These are phyloP conservation scores for Diaporthe helianthi DNA, from an alignment of 2,329 filamentous ascomycete species.

Conservation along the genomic window DNA sequence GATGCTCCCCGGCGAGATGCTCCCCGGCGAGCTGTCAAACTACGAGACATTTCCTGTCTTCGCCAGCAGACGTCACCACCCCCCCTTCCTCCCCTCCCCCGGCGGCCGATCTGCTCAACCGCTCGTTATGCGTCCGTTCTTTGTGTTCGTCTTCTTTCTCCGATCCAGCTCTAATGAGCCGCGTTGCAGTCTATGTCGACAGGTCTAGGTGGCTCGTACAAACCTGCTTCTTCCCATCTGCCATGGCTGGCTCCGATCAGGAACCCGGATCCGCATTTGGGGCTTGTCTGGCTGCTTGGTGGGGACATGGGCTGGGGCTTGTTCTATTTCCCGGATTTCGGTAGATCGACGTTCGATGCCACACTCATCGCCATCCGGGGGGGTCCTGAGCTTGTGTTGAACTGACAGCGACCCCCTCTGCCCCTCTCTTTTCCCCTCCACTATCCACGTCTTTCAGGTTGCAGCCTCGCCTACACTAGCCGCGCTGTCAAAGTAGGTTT, in stretches of 20 bases:
- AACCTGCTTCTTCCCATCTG: neutral
- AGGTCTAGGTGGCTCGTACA: slow-evolving; percentile 1
- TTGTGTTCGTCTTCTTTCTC: slow-evolving; percentile 1
- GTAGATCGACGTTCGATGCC: slow-evolving; percentile 22
- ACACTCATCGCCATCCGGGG: slow-evolving; percentile 16
- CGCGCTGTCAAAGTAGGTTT: slow-evolving; percentile 6
- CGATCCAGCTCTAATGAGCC: slow-evolving; percentile 8
- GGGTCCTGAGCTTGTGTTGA: slow-evolving; percentile 13
- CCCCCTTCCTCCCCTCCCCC: neutral
- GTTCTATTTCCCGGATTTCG: slow-evolving; percentile 23
- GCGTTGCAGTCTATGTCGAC: slow-evolving; percentile 21
- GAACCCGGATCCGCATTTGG: neutral
- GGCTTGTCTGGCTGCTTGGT: slow-evolving; percentile 9
- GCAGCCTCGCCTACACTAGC: slow-evolving; percentile 8
- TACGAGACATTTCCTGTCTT: neutral
- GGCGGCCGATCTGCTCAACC: neutral
- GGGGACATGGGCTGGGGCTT: slow-evolving; percentile 2
- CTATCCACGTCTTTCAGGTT: neutral
- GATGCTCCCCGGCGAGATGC: neutral
- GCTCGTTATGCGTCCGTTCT: neutral
- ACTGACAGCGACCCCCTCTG: slow-evolving; percentile 5
- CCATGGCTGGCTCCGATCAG: slow-evolving; percentile 7
- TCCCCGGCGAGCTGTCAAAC: neutral
- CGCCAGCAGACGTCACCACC: slow-evolving; percentile 5
- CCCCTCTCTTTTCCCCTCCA: neutral